Conservation (phyloP, 2,329 filamentous ascomycete genomes). For the Neopestalotiopsis clavispora region DNA sequence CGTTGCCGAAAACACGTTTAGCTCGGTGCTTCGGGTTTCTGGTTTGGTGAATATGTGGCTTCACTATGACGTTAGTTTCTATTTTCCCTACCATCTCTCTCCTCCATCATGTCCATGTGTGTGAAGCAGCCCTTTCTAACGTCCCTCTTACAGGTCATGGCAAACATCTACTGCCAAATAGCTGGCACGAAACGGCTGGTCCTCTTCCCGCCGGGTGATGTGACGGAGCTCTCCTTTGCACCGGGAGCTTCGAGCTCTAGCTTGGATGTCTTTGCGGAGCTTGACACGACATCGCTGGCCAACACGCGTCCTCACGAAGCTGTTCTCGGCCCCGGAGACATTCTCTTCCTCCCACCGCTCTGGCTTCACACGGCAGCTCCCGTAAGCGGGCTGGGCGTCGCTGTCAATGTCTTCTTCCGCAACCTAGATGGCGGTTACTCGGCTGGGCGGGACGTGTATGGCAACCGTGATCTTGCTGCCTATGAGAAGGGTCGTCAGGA, state of each 20-base stretch:
- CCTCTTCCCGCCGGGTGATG: conserved; percentile 80
- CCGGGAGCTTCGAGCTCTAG: conserved; percentile 82
- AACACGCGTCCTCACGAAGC: conserved; percentile 70
- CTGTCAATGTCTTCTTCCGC: conserved; percentile 90
- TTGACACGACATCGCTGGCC: conserved; percentile 45
- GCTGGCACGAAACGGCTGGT: conserved; percentile 73
- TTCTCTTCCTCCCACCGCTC: conserved; percentile 80
- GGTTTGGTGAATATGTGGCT: conserved; percentile 87
- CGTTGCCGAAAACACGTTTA: conserved; percentile 70
- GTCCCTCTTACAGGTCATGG: conserved; percentile 68
- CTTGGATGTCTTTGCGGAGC: conserved; percentile 68
- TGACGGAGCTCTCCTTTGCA: conserved; percentile 70
- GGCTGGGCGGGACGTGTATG: conserved; percentile 81
- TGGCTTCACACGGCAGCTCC: conserved; percentile 82
- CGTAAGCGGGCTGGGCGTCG: conserved; percentile 65
- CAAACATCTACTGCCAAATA: conserved; percentile 84
- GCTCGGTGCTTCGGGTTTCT: conserved; percentile 79
- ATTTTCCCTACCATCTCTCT: not conserved
- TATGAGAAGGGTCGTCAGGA: conserved; percentile 83
- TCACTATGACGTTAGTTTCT: conserved; percentile 74
- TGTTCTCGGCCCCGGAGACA: conserved; percentile 70
- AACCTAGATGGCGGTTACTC: conserved; percentile 72
- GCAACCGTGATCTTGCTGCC: conserved; percentile 81
- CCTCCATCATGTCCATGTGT: not conserved
- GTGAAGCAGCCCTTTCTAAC: conserved; percentile 8